phyloP scores from a whole-genome alignment of 768 basidiomycete species.

The Termitomyces sp. region DNA sequence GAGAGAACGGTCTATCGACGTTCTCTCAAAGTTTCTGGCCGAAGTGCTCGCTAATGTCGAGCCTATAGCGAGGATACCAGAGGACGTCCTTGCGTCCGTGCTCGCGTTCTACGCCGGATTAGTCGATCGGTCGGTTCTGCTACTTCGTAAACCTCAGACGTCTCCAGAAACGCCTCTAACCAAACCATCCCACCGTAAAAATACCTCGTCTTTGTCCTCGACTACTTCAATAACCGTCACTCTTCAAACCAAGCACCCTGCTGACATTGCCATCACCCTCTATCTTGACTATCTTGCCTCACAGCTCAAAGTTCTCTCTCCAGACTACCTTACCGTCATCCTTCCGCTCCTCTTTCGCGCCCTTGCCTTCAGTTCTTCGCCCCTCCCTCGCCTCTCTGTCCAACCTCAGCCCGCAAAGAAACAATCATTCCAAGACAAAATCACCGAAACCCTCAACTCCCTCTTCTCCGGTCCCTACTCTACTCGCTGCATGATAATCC shows the following conservation, averaged over 20 bases:
- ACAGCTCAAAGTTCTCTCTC: conserved; percentile 54
- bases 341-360: conserved; percentile 72
- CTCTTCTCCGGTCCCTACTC: conserved; percentile 65
- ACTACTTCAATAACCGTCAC: conserved; percentile 25
- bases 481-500: conserved; percentile 55
- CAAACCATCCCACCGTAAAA: conserved; percentile 43
- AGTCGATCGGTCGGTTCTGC: conserved; percentile 46
- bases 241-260: conserved; percentile 39
- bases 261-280: conserved; percentile 57
- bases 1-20: conserved; percentile 58
- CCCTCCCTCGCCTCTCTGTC: conserved; percentile 65
- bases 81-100: conserved; percentile 49
- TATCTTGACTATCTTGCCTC: conserved; percentile 61
- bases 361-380: conserved; percentile 56
- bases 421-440: conserved; percentile 42
- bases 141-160: conserved; percentile 27
- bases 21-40: conserved; percentile 53
- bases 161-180: conserved; percentile 16
- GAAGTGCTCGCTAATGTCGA: conserved; percentile 43
- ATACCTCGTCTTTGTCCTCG: conserved; percentile 56
- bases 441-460: conserved; percentile 49
- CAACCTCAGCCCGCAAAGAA: conserved; percentile 30
- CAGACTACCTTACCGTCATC: conserved; percentile 45
- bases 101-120: conserved; percentile 56
- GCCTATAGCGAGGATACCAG: conserved; percentile 54